Evolutionary conservation across 805 yeast species (phyloP), one percentile per base, ranked within the genome.

Genomic region (Suhomyces faveliae): DNA sequence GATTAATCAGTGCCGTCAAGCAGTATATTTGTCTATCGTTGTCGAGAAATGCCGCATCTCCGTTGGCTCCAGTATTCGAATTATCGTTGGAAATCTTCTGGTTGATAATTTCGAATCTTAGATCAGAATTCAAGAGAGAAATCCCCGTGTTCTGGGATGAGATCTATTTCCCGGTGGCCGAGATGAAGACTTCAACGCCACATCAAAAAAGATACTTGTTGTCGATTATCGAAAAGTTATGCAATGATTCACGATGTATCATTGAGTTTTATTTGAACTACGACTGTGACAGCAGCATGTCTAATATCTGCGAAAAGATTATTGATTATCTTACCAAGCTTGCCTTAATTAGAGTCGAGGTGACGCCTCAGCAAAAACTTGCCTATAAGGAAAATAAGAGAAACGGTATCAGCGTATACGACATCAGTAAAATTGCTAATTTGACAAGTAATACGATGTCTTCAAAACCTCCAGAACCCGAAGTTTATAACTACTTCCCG

Each of bases 221-320:
- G 51, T 79, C 85, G 10, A 78, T 92, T n/a, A 76, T 95, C 21
- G 87, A 87, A 57, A 77, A 96, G 55, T 68, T 94, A 33, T 86
- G 96, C 62, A 82, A 83, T 53, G 96, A 92, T 67, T 96, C 98
- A 39, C 78, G 96, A 51, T 85, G 95, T 15, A 71, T 95, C 52
- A 89, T 95, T 49, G 99, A 94, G 68, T 82, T 94, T 50, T 94
- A 92, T 62, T 77, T 94, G 59, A 94, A 94, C 67, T 95, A 94
- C 65, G 99, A 94, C 66, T 94, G 99, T 73, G 96, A 90, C 63
- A 72, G 82, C 25, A 68, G 79, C 2, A 79, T 84, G 76, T 87
- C 94, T 33, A 94, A 94, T 63, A 75, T 91, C 43, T 89, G 91
- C 67, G 99, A 94, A 67, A 76, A 82, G 43, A 74, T 90, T 38